Conservation (phyloP, 2,329 filamentous ascomycete species). For the Alternaria rosae region DNA sequence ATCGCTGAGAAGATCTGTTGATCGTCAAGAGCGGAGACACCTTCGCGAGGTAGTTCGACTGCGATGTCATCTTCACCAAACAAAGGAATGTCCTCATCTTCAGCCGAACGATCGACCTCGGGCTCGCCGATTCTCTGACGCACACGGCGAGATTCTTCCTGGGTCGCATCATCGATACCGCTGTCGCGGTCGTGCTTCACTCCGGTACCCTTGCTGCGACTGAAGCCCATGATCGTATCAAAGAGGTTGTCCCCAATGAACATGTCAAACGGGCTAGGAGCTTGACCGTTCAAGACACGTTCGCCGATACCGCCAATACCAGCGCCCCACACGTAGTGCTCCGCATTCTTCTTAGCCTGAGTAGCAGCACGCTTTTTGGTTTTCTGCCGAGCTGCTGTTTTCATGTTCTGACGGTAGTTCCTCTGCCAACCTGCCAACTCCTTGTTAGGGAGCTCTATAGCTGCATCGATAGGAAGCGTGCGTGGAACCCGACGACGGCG, state of each 20-base stretch:
- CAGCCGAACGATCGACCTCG: slow-evolving; percentile 47
- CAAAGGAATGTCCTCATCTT: slow-evolving; percentile 43
- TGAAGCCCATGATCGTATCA: slow-evolving; percentile 54
- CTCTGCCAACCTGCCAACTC: slow-evolving; percentile 65
- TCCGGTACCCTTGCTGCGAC: slow-evolving; percentile 29
- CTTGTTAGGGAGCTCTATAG: slow-evolving; percentile 62
- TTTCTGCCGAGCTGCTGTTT: slow-evolving; percentile 55
- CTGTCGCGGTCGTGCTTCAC: slow-evolving; percentile 47
- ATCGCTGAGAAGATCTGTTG: slow-evolving; percentile 70
- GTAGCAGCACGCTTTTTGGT: slow-evolving; percentile 50
- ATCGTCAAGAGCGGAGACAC: slow-evolving; percentile 70
- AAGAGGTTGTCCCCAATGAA: slow-evolving; percentile 67
- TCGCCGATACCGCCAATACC: slow-evolving; percentile 62
- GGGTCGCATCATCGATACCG: slow-evolving; percentile 44
- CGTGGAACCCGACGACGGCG: slow-evolving; percentile 50
- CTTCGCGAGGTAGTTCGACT: slow-evolving; percentile 75
- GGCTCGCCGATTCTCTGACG: slow-evolving; percentile 42
- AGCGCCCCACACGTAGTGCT: slow-evolving; percentile 65
- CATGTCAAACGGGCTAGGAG: slow-evolving; percentile 60
- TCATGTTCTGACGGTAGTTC: slow-evolving; percentile 69
- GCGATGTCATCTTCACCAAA: slow-evolving; percentile 64
- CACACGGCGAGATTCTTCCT: slow-evolving; percentile 43
- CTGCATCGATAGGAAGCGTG: slow-evolving; percentile 57
- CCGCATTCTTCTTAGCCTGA: slow-evolving; percentile 69
- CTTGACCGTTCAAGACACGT: slow-evolving; percentile 29